phyloP scores from a whole-genome alignment of 1,284 basidiomycete species.

The Nidula niveotomentosa region DNA sequence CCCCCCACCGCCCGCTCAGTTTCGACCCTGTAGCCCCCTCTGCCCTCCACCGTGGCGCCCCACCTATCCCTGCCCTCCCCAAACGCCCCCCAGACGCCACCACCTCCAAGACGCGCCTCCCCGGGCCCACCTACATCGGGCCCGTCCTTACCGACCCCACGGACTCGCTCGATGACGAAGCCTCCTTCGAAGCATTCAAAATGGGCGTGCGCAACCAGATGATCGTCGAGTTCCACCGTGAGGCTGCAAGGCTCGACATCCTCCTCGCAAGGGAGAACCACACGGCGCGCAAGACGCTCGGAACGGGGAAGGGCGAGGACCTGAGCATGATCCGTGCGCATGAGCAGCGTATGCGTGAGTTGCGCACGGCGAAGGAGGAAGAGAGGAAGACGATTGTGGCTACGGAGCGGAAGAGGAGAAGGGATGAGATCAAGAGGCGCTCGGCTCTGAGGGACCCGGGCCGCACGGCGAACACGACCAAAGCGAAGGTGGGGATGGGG shows the following conservation, averaged over 20 bases:
- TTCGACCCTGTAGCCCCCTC: background rate
- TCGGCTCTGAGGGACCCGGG: conserved; percentile 7
- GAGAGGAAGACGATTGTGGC: conserved; percentile 45
- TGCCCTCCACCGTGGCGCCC: background rate
- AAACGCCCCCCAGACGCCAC: background rate
- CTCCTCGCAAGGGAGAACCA: conserved; percentile 43
- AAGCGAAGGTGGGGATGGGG: background rate
- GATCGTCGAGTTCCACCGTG: conserved; percentile 54
- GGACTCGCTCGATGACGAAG: conserved; percentile 32
- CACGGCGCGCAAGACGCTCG: conserved; percentile 18
- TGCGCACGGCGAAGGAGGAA: conserved; percentile 47
- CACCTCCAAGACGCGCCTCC: conserved; percentile 10
- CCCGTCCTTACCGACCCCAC: conserved; percentile 33
- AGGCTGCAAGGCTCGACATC: conserved; percentile 46
- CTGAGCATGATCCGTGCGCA: conserved; percentile 39
- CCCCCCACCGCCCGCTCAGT: background rate
- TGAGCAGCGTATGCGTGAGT: conserved; percentile 41
- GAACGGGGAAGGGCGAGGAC: conserved; percentile 15
- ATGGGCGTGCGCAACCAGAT: conserved; percentile 47
- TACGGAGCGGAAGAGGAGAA: conserved; percentile 10
- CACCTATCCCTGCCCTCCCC: background rate
- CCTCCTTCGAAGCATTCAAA: conserved; percentile 50
- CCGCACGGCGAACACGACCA: conserved; percentile 1
- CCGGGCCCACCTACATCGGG: conserved; percentile 39
- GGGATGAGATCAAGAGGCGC: background rate